Evolutionary conservation across 208 protist genomes (phyloP).

Genomic region (Vickermania ingenoplastis): DNA sequence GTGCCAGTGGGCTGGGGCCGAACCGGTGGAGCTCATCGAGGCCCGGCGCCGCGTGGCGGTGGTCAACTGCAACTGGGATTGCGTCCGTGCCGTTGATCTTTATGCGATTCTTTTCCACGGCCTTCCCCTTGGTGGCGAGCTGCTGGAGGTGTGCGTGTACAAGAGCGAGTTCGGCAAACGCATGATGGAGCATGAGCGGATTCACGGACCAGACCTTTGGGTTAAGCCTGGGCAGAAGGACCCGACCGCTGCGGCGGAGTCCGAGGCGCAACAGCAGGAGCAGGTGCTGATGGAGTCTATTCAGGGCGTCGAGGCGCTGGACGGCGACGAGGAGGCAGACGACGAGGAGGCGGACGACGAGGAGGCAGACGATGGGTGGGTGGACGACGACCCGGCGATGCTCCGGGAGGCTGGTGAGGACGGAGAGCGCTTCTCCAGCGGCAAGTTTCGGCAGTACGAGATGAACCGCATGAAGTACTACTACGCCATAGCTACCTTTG

Average conservation of each 20-base stretch:
- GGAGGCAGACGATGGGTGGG: conserved; percentile 46
- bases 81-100: conserved; percentile 90
- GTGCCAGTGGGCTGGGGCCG: conserved; percentile 51
- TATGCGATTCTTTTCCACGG: conserved; percentile 94
- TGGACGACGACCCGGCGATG: conserved; percentile 70
- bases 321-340: conserved; percentile 17
- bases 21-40: conserved; percentile 69
- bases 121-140: conserved; percentile 87
- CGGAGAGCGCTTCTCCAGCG: conserved; percentile 83
- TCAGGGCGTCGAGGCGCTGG: conserved; percentile 24
- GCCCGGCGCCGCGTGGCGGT: conserved; percentile 87
- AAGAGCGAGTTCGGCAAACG: conserved; percentile 92
- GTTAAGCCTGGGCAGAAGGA: conserved; percentile 34
- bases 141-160: conserved; percentile 90
- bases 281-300: conserved; percentile 4
- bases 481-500: conserved; percentile 95
- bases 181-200: conserved; percentile 84
- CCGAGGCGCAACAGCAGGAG: not conserved
- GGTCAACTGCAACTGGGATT: conserved; percentile 95
- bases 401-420: conserved; percentile 61
- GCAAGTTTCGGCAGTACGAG: conserved; percentile 91
- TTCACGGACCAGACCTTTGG: conserved; percentile 81
- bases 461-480: conserved; percentile 93
- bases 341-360: conserved; percentile 41
- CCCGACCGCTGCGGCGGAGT: conserved; percentile 6